Percentiles rank a stretch among this genome's conserved stretches.
Conservation (phyloP, 2,329 filamentous ascomycete species). For the Pseudogymnoascus sp. region DNA sequence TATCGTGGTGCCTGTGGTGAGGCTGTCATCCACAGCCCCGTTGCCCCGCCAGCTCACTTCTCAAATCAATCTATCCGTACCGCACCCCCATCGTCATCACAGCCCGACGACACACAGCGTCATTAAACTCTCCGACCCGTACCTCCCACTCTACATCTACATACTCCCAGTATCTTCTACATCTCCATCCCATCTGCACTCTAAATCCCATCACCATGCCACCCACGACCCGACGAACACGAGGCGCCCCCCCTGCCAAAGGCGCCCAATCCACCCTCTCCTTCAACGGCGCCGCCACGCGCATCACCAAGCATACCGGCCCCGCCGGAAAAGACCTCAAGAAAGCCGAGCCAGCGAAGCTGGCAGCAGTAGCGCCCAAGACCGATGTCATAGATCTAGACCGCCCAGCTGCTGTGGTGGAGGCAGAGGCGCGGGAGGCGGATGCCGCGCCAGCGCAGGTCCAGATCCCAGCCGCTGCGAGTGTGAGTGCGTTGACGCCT, state of each 20-base stretch:
- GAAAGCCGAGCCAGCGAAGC: constrained; percentile 10
- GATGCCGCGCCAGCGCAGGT: neutral
- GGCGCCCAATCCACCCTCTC: constrained; percentile 49
- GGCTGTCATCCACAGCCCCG: neutral
- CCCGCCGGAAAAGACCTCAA: neutral
- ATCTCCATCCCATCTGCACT: neutral
- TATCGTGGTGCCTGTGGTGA: neutral
- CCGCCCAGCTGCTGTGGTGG: constrained; percentile 13
- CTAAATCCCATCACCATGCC: constrained; percentile 29
- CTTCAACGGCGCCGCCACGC: constrained; percentile 46
- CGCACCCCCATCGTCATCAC: neutral
- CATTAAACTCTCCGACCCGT: neutral
- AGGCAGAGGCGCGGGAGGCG: constrained; percentile 16
- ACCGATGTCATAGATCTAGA: constrained; percentile 12
- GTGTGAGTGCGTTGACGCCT: constrained; percentile 34
- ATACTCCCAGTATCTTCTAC: neutral
- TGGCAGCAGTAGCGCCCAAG: neutral
- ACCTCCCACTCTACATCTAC: neutral
- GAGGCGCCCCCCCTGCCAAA: constrained; percentile 28
- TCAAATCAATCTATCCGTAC: neutral
- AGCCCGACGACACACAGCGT: neutral
- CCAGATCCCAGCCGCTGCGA: neutral
- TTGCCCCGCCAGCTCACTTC: neutral
- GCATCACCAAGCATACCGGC: constrained; percentile 47
- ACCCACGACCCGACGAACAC: constrained; percentile 32